phyloP scores from a whole-genome alignment of 495 filamentous ascomycete genomes.

The Aspergillus affinis region DNA sequence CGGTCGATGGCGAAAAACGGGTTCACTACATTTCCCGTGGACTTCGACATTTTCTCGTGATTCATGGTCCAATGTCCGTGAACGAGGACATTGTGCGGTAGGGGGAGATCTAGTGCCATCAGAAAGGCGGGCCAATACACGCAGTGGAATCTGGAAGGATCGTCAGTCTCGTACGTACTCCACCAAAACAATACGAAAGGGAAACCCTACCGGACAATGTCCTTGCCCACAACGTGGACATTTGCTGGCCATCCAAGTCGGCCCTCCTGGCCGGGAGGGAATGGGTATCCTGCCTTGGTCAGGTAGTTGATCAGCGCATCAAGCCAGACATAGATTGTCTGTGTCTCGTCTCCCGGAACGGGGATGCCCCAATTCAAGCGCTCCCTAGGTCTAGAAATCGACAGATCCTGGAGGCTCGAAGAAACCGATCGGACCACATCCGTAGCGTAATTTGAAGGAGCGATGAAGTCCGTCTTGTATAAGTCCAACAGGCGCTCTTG shows the following conservation, averaged over 20 bases:
- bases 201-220: constrained; percentile 69
- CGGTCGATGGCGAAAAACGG: constrained; percentile 89
- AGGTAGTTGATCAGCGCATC: constrained; percentile 94
- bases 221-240: constrained; percentile 91
- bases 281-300: constrained; percentile 81
- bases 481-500: constrained; percentile 71
- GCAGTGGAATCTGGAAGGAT: constrained; percentile 70
- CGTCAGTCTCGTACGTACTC: constrained; percentile 3
- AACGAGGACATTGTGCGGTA: constrained; percentile 79
- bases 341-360: constrained; percentile 77
- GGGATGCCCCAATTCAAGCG: constrained; percentile 86
- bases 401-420: constrained; percentile 77
- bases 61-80: constrained; percentile 96
- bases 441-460: constrained; percentile 63
- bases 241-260: constrained; percentile 83
- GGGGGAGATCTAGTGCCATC: constrained; percentile 78
- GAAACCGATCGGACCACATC: constrained; percentile 68
- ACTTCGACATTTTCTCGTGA: constrained; percentile 91
- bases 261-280: constrained; percentile 63
- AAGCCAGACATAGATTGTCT: constrained; percentile 98
- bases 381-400: constrained; percentile 77
- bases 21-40: constrained; percentile 90
- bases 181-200: not conserved
- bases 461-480: constrained; percentile 74
- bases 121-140: constrained; percentile 98